phyloP scores from a whole-genome alignment of 345 rosid species.

The Eucalyptus marginata region DNA sequence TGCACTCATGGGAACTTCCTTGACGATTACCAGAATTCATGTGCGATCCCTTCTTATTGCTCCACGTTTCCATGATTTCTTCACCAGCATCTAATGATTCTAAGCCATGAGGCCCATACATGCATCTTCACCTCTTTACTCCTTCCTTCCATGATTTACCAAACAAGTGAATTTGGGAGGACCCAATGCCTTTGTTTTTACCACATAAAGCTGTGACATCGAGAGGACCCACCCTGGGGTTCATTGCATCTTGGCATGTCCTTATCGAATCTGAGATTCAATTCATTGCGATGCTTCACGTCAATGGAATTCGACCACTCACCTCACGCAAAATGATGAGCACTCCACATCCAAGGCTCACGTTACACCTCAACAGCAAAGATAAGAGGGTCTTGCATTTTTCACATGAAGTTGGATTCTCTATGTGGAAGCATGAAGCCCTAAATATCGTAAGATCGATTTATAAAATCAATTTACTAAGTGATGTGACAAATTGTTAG shows the following conservation, averaged over 20 bases:
- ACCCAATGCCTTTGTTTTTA: background rate
- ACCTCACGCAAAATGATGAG: background rate
- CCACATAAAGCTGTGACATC: background rate
- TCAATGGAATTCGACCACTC: background rate
- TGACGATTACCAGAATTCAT: background rate
- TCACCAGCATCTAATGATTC: background rate
- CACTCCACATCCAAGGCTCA: background rate
- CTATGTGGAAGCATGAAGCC: background rate
- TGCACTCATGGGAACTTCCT: background rate
- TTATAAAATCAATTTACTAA: background rate
- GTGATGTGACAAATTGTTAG: accelerated
- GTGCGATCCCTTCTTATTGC: background rate
- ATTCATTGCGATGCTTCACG: background rate
- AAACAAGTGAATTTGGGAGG: background rate
- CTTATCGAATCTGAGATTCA: background rate
- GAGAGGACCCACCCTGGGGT: background rate
- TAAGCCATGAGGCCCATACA: background rate
- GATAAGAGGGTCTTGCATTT: background rate
- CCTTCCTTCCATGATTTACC: background rate
- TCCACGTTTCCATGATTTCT: background rate
- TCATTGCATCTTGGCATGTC: background rate
- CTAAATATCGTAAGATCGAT: background rate
- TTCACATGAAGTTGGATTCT: background rate
- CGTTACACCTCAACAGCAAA: background rate
- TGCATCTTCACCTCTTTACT: background rate